Evolutionary conservation across 2,329 filamentous ascomycete genomes (phyloP).

Genomic region (Talaromyces sp.): DNA sequence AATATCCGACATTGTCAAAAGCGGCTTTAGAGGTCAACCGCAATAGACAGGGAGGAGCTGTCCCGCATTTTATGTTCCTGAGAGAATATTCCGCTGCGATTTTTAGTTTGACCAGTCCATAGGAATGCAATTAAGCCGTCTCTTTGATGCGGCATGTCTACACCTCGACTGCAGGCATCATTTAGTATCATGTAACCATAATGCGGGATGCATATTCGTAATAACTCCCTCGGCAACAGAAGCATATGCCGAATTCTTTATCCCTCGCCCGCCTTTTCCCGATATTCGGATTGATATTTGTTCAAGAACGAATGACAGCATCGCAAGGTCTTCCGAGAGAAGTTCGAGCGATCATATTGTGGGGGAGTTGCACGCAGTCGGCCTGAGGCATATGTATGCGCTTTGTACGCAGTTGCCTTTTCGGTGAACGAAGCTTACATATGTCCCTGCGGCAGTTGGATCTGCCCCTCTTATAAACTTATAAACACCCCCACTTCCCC

Average conservation of each 20-base stretch:
- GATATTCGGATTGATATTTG: conserved; percentile 3
- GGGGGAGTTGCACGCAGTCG: not conserved
- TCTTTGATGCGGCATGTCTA: not conserved
- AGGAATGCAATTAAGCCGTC: not conserved
- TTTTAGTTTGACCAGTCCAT: not conserved
- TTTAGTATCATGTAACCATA: not conserved
- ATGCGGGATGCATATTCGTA: not conserved
- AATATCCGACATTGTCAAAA: not conserved
- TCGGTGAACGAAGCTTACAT: conserved; percentile 10
- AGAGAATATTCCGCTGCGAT: not conserved
- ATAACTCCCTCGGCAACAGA: conserved; percentile 1
- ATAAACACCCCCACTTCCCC: conserved; percentile 13
- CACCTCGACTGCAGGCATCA: not conserved
- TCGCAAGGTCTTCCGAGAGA: conserved; percentile 3
- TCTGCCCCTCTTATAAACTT: conserved; percentile 13
- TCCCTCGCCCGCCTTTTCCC: conserved; percentile 14
- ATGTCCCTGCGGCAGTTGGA: not conserved
- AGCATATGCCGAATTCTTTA: not conserved
- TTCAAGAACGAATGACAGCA: not conserved
- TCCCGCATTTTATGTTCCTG: not conserved
- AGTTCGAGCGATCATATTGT: not conserved
- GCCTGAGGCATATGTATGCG: not conserved
- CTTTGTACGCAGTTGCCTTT: not conserved
- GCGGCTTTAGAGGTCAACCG: not conserved
- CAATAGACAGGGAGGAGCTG: not conserved